Evolutionary conservation across 2,329 filamentous ascomycete species (phyloP).

Genomic region (Metarhizium sp.): DNA sequence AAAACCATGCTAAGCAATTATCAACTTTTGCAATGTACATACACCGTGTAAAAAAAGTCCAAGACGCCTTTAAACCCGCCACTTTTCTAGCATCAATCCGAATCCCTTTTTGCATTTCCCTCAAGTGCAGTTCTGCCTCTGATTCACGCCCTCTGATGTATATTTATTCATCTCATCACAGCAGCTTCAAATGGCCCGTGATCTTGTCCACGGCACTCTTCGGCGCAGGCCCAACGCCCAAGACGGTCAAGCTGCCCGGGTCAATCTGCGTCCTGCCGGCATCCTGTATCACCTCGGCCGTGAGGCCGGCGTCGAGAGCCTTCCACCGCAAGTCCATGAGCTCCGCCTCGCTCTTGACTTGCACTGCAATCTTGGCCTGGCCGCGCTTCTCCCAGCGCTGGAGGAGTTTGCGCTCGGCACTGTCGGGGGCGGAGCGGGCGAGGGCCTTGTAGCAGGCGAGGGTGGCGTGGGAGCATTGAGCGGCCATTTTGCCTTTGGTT

Average conservation of each 20-base stretch:
- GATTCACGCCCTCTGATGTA: not conserved
- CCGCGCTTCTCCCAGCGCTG: slow-evolving; percentile 77
- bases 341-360: slow-evolving; percentile 80
- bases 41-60: not conserved
- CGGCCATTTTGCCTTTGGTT: slow-evolving; percentile 80
- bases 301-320: slow-evolving; percentile 75
- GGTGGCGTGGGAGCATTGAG: slow-evolving; percentile 92
- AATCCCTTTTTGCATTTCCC: not conserved
- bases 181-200: slow-evolving; percentile 73
- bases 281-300: slow-evolving; percentile 84
- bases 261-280: slow-evolving; percentile 97
- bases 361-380: slow-evolving; percentile 89
- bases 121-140: not conserved
- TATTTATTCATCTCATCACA: slow-evolving; percentile 37
- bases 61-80: not conserved
- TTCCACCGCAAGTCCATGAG: slow-evolving; percentile 63
- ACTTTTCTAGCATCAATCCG: not conserved
- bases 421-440: slow-evolving; percentile 42
- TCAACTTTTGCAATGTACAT: not conserved
- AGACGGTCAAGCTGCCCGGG: slow-evolving; percentile 80
- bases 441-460: slow-evolving; percentile 93
- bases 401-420: slow-evolving; percentile 54
- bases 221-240: slow-evolving; percentile 75
- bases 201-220: slow-evolving; percentile 81
- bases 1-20: too few relatives aligned